These are phyloP conservation scores for Penicillium arizonense DNA, from an alignment of 495 filamentous ascomycete species.

Conservation along the genomic window DNA sequence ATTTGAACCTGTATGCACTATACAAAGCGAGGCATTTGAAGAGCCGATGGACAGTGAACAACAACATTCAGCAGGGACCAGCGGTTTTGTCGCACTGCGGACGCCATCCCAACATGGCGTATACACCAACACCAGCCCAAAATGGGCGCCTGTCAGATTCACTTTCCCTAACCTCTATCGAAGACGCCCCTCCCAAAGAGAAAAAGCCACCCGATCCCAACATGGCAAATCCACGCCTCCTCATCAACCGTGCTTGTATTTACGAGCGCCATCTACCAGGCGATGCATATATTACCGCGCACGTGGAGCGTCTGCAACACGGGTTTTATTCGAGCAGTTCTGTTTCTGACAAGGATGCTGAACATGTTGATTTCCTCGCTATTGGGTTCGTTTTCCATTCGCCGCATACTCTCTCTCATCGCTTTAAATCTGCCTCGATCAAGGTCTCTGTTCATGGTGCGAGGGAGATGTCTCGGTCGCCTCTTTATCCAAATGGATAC, in stretches of 20 bases:
- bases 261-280: constrained; percentile 52
- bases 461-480: constrained; percentile 6
- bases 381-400: constrained; percentile 52
- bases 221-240: constrained; percentile 40
- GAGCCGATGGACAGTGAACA: constrained; percentile 17
- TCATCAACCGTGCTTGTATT: constrained; percentile 46
- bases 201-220: constrained; percentile 31
- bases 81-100: constrained; percentile 4
- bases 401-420: constrained; percentile 35
- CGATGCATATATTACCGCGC: constrained; percentile 50
- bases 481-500: constrained; percentile 4
- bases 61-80: constrained; percentile 6
- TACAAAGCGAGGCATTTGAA: background rate
- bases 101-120: constrained; percentile 11
- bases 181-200: constrained; percentile 1
- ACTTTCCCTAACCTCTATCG: background rate
- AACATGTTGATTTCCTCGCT: constrained; percentile 51
- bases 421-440: constrained; percentile 50
- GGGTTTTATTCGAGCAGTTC: constrained; percentile 43
- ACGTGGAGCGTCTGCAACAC: constrained; percentile 51
- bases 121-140: constrained; percentile 5
- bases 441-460: constrained; percentile 32
- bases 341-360: constrained; percentile 39
- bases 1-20: too few relatives aligned
- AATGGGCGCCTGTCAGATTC: background rate